Evolutionary conservation across 352 stramenopile genomes (phyloP).

Genomic region (Globisporangium yorkense): DNA sequence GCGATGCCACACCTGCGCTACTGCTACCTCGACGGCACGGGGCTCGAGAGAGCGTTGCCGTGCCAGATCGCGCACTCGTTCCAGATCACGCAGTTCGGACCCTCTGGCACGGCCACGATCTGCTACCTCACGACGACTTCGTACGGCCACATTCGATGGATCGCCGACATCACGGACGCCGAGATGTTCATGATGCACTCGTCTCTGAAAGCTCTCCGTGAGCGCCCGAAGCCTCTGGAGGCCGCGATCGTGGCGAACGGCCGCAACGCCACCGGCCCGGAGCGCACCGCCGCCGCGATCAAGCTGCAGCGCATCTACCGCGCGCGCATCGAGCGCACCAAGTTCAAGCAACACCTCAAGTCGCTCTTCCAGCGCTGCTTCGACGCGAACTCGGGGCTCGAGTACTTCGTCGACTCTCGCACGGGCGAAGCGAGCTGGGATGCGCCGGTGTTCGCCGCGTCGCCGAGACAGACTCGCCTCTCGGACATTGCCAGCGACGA

Average conservation of each 20-base stretch:
- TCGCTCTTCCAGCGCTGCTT: slow-evolving; percentile 52
- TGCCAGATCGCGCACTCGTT: slow-evolving; percentile 43
- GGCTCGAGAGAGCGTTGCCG: slow-evolving; percentile 35
- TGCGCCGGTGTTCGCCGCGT: slow-evolving; percentile 20
- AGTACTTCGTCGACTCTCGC: slow-evolving; percentile 59
- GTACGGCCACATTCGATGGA: slow-evolving; percentile 30
- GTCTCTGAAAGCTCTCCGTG: slow-evolving; percentile 35
- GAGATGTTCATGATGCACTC: slow-evolving; percentile 55
- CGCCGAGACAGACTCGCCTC: slow-evolving; percentile 2
- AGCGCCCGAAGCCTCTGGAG: slow-evolving; percentile 11
- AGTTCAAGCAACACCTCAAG: slow-evolving; percentile 47
- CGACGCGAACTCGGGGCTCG: slow-evolving; percentile 30
- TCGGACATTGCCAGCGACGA: not conserved
- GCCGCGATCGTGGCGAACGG: slow-evolving; percentile 30
- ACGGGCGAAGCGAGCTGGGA: slow-evolving; percentile 63
- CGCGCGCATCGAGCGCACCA: slow-evolving; percentile 51
- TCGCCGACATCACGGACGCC: slow-evolving; percentile 40
- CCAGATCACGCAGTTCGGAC: slow-evolving; percentile 50
- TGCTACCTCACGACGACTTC: slow-evolving; percentile 32
- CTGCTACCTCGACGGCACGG: slow-evolving; percentile 61
- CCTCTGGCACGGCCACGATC: slow-evolving; percentile 23
- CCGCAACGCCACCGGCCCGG: slow-evolving; percentile 53
- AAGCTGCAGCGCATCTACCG: slow-evolving; percentile 72
- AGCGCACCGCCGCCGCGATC: slow-evolving; percentile 46
- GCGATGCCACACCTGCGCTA: slow-evolving; percentile 43